phyloP scores from a whole-genome alignment of 106 monocot species.

The Posidonia australis region DNA sequence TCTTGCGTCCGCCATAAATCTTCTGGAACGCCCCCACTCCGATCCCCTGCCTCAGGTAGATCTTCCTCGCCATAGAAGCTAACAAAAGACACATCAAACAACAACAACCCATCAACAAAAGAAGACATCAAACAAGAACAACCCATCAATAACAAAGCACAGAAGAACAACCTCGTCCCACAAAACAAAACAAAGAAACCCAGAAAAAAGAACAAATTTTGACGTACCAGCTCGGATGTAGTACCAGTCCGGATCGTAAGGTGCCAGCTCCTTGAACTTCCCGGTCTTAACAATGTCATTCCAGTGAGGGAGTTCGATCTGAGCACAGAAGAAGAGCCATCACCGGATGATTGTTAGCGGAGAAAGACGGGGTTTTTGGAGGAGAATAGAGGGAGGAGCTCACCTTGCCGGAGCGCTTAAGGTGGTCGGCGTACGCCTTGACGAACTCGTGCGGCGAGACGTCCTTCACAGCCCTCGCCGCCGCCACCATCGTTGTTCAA shows the following conservation, averaged over 20 bases:
- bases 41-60: slow-evolving; percentile 21
- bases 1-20: slow-evolving; percentile 25
- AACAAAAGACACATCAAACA: background rate
- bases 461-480: slow-evolving; percentile 45
- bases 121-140: background rate
- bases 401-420: slow-evolving; percentile 66
- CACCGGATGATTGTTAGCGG: no score
- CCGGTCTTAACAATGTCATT: slow-evolving; percentile 24
- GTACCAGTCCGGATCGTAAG: slow-evolving; percentile 32
- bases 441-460: slow-evolving; percentile 66
- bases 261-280: slow-evolving; percentile 24
- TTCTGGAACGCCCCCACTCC: slow-evolving; percentile 22
- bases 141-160: no score
- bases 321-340: background rate
- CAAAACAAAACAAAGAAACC: background rate
- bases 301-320: slow-evolving; percentile 26
- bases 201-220: background rate
- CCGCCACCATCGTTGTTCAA: slow-evolving; percentile 19
- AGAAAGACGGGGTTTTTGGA: no score
- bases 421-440: slow-evolving; percentile 53
- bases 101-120: background rate
- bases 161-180: no score
- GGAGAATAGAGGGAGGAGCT: background rate
- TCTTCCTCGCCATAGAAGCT: slow-evolving; percentile 23
- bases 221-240: slow-evolving; percentile 20